Conservation (phyloP, 2,329 filamentous ascomycete species). For the Xylaria polymorpha region DNA sequence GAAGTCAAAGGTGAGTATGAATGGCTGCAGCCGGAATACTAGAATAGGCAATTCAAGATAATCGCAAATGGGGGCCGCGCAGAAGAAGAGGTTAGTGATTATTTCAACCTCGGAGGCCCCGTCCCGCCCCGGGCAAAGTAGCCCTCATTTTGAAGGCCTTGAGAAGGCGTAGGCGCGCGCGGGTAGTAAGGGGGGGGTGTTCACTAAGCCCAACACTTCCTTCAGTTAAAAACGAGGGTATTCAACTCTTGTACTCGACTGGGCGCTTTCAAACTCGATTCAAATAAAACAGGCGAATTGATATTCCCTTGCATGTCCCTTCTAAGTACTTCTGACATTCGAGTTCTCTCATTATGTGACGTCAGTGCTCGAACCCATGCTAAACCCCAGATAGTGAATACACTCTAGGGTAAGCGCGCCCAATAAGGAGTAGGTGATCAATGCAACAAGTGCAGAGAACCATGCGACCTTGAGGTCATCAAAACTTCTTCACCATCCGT, state of each 20-base stretch:
- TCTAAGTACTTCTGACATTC: background rate
- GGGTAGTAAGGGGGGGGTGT: too few species aligned
- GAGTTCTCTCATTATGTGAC: background rate
- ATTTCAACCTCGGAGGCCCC: background rate
- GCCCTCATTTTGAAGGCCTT: too few species aligned
- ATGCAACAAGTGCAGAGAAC: background rate
- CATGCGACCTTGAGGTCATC: background rate
- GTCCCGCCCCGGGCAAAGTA: too few species aligned
- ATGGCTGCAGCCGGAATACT: background rate
- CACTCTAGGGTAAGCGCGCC: background rate
- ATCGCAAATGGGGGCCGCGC: conserved; percentile 17
- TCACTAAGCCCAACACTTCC: too few species aligned
- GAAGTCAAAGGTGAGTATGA: background rate
- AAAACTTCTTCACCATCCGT: background rate
- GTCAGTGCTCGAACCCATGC: background rate
- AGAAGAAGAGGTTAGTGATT: background rate
- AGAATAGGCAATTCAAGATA: conserved; percentile 16
- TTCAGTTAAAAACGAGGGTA: too few species aligned
- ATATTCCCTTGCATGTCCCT: background rate
- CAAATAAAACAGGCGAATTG: too few species aligned
- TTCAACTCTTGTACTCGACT: too few species aligned
- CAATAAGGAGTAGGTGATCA: background rate
- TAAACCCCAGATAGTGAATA: background rate
- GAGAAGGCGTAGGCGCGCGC: too few species aligned
- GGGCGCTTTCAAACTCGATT: too few species aligned